Evolutionary conservation across 2,329 filamentous ascomycete genomes (phyloP).

Genomic region (Cercospora citrullina): DNA sequence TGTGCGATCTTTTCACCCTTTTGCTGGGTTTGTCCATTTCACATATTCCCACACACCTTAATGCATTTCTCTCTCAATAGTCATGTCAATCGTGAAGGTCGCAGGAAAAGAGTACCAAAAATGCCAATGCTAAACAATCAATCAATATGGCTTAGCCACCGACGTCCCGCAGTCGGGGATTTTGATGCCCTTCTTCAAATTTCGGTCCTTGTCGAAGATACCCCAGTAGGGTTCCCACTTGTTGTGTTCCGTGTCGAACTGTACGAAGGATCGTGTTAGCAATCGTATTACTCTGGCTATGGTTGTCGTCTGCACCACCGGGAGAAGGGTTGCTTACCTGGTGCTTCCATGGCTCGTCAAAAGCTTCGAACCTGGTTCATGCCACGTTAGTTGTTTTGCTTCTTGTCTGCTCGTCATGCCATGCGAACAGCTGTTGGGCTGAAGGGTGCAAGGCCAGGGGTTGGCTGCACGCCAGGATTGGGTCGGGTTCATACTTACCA

Average conservation of each 20-base stretch:
- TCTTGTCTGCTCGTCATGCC: background rate
- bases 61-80: background rate
- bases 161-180: conserved; percentile 85
- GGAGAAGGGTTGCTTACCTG: conserved; percentile 57
- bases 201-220: conserved; percentile 79
- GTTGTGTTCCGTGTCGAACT: conserved; percentile 46
- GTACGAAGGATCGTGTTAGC: background rate
- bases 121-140: background rate
- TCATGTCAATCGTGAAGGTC: conserved; percentile 3
- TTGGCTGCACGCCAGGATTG: background rate
- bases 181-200: conserved; percentile 77
- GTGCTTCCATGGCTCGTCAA: conserved; percentile 95
- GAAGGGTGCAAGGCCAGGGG: background rate
- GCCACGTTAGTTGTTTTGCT: conserved; percentile 13
- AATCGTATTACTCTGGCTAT: background rate
- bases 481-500: conserved; percentile 59
- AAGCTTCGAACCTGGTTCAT: conserved; percentile 71
- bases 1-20: background rate
- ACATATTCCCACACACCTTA: background rate
- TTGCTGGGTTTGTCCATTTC: background rate
- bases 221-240: conserved; percentile 97
- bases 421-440: conserved; percentile 11
- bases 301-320: background rate
- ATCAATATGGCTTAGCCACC: conserved; percentile 30
- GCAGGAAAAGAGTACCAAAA: background rate